phyloP scores from a whole-genome alignment of 495 filamentous ascomycete genomes.

The Trichoderma erinaceum region DNA sequence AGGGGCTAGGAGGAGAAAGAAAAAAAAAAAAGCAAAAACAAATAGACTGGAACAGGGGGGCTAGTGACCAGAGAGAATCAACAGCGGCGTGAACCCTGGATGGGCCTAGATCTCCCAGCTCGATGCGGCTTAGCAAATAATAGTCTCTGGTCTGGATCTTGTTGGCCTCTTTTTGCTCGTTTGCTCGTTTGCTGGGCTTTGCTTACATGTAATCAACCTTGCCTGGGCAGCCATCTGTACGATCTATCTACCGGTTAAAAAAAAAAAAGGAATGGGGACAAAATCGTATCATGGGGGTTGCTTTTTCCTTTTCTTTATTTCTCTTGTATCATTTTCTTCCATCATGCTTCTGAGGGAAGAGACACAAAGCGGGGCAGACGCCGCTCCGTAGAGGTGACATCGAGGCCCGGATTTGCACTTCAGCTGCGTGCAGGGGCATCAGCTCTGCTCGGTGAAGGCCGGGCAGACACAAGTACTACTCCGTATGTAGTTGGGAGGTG shows the following conservation, averaged over 20 bases:
- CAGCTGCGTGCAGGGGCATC: not conserved
- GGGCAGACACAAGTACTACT: not conserved
- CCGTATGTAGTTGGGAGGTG: too few relatives aligned
- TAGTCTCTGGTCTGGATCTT: not conserved
- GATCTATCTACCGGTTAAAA: too few relatives aligned
- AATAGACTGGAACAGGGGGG: not conserved
- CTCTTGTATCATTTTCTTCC: not conserved
- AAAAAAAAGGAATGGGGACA: not conserved
- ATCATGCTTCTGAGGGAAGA: not conserved
- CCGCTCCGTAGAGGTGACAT: not conserved
- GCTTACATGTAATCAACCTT: not conserved
- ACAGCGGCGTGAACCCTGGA: too few relatives aligned
- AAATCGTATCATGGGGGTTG: not conserved
- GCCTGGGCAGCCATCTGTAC: not conserved
- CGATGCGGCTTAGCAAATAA: not conserved
- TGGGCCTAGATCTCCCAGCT: not conserved
- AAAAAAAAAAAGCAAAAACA: not conserved
- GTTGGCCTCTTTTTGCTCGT: not conserved
- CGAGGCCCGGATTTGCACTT: not conserved
- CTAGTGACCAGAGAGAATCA: not conserved
- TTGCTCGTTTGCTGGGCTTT: not conserved
- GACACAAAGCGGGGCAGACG: not conserved
- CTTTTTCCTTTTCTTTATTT: too few relatives aligned
- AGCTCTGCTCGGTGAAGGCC: slow-evolving; percentile 1
- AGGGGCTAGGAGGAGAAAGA: not conserved